phyloP scores from a whole-genome alignment of 2,329 filamentous ascomycete species.

The Leptographium radiaticola region DNA sequence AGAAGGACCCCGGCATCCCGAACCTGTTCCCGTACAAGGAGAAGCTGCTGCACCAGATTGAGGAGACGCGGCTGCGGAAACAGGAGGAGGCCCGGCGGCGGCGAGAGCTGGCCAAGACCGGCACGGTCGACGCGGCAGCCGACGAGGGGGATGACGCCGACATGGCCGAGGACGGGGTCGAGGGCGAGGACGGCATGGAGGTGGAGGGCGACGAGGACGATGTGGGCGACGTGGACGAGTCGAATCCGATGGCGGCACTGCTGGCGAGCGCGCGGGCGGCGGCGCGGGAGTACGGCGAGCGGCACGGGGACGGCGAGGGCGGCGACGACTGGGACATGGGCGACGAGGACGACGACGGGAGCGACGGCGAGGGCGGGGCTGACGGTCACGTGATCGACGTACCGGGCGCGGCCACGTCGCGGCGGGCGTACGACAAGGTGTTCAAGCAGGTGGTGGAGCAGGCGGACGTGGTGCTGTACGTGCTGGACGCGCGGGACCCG shows the following conservation, averaged over 20 bases:
- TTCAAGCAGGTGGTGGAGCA: slow-evolving; percentile 88
- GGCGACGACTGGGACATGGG: slow-evolving; percentile 23
- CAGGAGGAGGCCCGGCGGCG: slow-evolving; percentile 62
- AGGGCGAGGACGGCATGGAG: slow-evolving; percentile 29
- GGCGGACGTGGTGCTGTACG: slow-evolving; percentile 84
- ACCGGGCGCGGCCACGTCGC: slow-evolving; percentile 47
- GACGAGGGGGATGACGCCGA: slow-evolving; percentile 35
- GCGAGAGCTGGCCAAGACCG: slow-evolving; percentile 57
- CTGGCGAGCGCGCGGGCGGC: slow-evolving; percentile 71
- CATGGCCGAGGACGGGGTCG: slow-evolving; percentile 45
- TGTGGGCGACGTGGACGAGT: slow-evolving; percentile 50
- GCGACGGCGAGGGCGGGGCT: slow-evolving; percentile 32
- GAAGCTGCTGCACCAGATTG: slow-evolving; percentile 84
- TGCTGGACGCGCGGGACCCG: slow-evolving; percentile 83
- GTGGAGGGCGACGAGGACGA: slow-evolving; percentile 38
- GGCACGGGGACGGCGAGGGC: slow-evolving; percentile 30
- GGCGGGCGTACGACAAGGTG: slow-evolving; percentile 85
- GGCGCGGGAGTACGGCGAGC: slow-evolving; percentile 60
- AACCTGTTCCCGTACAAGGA: slow-evolving; percentile 98
- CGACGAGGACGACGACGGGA: slow-evolving; percentile 35
- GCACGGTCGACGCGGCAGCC: slow-evolving; percentile 27
- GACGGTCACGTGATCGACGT: slow-evolving; percentile 37
- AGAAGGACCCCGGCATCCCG: slow-evolving; percentile 96
- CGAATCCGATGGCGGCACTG: slow-evolving; percentile 86
- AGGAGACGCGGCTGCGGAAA: slow-evolving; percentile 72